Conservation (phyloP, 2,329 filamentous ascomycete genomes). For the Blumeriella jaapii region DNA sequence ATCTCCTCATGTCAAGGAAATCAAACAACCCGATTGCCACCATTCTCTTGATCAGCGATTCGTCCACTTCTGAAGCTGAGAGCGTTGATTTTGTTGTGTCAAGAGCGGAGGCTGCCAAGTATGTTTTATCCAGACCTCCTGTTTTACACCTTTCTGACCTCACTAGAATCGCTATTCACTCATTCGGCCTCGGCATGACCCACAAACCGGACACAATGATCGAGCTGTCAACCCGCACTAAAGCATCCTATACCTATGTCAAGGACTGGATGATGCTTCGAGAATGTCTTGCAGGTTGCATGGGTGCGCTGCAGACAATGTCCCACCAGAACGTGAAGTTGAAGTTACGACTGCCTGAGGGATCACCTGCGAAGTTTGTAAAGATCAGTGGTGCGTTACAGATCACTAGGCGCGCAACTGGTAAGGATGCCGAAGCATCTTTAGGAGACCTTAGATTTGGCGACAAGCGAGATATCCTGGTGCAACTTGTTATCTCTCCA, state of each 20-base stretch:
- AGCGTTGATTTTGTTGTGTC: constrained; percentile 98
- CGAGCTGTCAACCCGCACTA: constrained; percentile 86
- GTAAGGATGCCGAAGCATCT: constrained; percentile 84
- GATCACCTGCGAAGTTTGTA: constrained; percentile 94
- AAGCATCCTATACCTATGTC: constrained; percentile 94
- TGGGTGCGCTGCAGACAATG: constrained; percentile 81
- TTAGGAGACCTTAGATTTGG: constrained; percentile 89
- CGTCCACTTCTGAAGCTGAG: constrained; percentile 84
- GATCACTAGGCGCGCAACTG: constrained; percentile 90
- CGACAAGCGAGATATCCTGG: constrained; percentile 85
- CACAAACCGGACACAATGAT: constrained; percentile 99
- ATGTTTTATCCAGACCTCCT: constrained; percentile 30
- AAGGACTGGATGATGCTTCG: constrained; percentile 99
- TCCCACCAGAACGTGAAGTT: constrained; percentile 99
- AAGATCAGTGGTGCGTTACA: constrained; percentile 96
- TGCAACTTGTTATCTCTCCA: constrained; percentile 84
- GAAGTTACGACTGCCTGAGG: constrained; percentile 86
- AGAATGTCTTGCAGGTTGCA: constrained; percentile 85
- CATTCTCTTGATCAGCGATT: constrained; percentile 94
- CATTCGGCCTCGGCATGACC: constrained; percentile 89
- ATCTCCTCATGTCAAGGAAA: constrained; percentile 94
- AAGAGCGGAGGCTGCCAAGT: constrained; percentile 92
- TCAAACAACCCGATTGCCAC: constrained; percentile 90
- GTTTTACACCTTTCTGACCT: constrained; percentile 6
- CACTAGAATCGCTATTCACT: constrained; percentile 77